phyloP scores from a whole-genome alignment of 73 alveolate species.

The Uronychia setigera region DNA sequence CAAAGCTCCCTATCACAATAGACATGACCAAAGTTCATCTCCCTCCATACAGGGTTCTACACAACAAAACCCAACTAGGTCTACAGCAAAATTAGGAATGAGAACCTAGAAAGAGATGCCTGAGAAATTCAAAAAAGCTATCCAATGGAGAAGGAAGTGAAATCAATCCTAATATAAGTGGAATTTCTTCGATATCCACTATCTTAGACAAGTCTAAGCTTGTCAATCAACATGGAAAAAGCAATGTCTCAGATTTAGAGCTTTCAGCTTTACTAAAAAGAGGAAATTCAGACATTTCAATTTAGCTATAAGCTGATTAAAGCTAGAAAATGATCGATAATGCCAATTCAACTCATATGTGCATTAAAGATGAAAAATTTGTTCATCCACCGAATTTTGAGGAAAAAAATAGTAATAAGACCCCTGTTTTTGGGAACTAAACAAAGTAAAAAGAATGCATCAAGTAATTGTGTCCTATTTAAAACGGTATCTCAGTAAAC shows the following conservation, averaged over 20 bases:
- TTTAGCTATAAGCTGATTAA: background rate
- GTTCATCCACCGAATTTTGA: background rate
- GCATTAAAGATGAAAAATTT: no score
- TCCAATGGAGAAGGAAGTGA: background rate
- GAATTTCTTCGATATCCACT: background rate
- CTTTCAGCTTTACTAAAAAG: no score
- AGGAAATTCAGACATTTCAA: background rate
- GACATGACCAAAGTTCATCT: background rate
- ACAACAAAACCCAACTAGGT: background rate
- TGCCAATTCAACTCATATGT: background rate
- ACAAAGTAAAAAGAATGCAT: background rate
- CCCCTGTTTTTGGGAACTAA: background rate
- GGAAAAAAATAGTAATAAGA: background rate
- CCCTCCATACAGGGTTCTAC: background rate
- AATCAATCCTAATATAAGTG: background rate
- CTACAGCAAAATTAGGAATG: background rate
- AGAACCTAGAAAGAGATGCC: background rate
- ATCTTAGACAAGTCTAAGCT: background rate
- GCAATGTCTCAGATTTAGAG: no score
- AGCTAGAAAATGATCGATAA: background rate
- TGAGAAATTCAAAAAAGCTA: background rate
- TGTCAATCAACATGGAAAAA: no score
- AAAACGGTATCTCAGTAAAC: no score
- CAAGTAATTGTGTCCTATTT: background rate
- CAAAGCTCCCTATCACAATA: background rate